phyloP scores from a whole-genome alignment of 2,329 filamentous ascomycete genomes.

The Diaporthe sp. region DNA sequence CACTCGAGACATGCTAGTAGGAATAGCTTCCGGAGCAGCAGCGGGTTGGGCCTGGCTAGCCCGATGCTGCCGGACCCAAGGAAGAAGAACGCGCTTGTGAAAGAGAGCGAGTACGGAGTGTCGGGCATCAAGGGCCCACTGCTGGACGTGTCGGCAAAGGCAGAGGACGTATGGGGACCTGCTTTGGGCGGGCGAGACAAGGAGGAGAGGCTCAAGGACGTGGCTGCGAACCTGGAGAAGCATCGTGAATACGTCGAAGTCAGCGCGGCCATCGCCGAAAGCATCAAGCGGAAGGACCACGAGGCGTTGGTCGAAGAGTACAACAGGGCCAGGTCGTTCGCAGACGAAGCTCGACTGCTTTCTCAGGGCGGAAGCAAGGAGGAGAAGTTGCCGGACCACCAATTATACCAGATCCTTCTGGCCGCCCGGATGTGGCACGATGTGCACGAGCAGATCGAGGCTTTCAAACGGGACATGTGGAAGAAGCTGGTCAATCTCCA shows the following conservation, averaged over 20 bases:
- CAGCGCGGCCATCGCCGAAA: conserved; percentile 81
- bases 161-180: conserved; percentile 97
- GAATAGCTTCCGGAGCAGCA: conserved; percentile 71
- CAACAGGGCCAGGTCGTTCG: conserved; percentile 83
- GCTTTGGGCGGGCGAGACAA: conserved; percentile 92
- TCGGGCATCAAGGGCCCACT: conserved; percentile 90
- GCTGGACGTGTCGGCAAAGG: conserved; percentile 91
- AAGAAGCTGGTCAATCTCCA: conserved; percentile 81
- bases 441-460: conserved; percentile 87
- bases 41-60: conserved; percentile 53
- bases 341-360: conserved; percentile 81
- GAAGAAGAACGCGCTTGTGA: conserved; percentile 91
- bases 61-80: conserved; percentile 66
- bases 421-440: conserved; percentile 96
- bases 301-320: conserved; percentile 91
- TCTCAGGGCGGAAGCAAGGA: conserved; percentile 68
- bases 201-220: conserved; percentile 86
- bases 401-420: conserved; percentile 88
- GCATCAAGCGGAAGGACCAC: conserved; percentile 92
- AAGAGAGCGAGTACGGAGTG: conserved; percentile 93
- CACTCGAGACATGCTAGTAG: conserved; percentile 79
- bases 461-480: conserved; percentile 93
- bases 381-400: conserved; percentile 76
- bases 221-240: conserved; percentile 81
- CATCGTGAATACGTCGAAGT: conserved; percentile 88